Base-by-base conservation (phyloP, 371 early-diverging fungal genomes). In the Mucor circinelloides region DNA sequence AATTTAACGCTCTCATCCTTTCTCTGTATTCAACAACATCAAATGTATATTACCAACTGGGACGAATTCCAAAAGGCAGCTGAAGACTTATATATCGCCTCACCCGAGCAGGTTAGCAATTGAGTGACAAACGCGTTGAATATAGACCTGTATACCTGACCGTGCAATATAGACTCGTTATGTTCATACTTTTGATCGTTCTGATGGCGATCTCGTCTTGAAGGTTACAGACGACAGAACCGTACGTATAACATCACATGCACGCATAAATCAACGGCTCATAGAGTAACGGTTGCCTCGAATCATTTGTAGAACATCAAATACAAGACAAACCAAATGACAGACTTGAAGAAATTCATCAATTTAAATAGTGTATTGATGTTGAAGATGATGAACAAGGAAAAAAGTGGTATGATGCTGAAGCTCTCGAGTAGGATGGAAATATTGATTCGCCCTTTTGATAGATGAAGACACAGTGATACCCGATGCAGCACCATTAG, bases 21-120 rank as follows among this genome's bases (percentile, higher is more conserved):
- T 34, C 48, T 50, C 52, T 63, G 15, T 46, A 17, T 42, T 36
- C 54, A 36, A 63, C 38, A 21, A 46, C 25, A 56, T 17, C 25
- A 27, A 31, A 81, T 81, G 82, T 82, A 82, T 68, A 76, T 82
- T 68, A 70, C 59, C 42, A 74, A 68, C 57, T 93, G 91, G 91
- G 92, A 92, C 70, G 90, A 92, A 56, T 93, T 88, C 71, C 88
- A 91, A 75, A 84, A 85, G 65, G 91, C 91, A 31, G 90, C 85
- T 19, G 89, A 90, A 67, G 90, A 90, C 21, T 79, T 93, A 58
- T 92, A 93, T 70, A 40, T 69, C 54, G 64, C 78, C 46, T 85
- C 87, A 4, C 92, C 93, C 19, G 82, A 84, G 59, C 78, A 71
- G 64, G 93, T 91, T 23, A 50, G 50, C 25, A 85, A 74, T n/a